Evolutionary conservation across 768 basidiomycete genomes (phyloP).

Genomic region (Hemileccinum impolitum): DNA sequence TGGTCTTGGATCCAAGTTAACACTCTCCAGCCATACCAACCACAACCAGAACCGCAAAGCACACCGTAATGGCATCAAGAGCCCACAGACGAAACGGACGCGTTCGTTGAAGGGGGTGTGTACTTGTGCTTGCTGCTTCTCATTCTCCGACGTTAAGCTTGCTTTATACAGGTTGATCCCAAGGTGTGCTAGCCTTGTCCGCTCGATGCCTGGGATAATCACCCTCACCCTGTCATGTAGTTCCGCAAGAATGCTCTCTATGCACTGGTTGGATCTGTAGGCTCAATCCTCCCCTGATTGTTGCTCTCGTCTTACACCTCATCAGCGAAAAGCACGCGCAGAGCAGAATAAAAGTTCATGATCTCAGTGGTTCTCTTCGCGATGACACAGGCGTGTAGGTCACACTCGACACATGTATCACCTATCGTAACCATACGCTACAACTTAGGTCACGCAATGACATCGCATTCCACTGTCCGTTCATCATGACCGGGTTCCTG

Average conservation of each 20-base stretch:
- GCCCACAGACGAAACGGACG: conserved; percentile 66
- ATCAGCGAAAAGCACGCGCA: conserved; percentile 62
- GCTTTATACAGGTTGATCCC: conserved; percentile 59
- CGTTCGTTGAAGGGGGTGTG: conserved; percentile 90
- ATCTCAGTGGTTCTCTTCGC: conserved; percentile 4
- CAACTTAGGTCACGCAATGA: conserved; percentile 12
- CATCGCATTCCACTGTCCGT: conserved; percentile 5
- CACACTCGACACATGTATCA: conserved; percentile 20
- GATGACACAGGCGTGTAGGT: conserved; percentile 7
- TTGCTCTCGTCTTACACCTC: background rate
- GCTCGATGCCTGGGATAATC: background rate
- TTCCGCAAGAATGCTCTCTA: conserved; percentile 81
- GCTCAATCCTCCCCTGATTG: conserved; percentile 23
- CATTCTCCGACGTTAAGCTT: conserved; percentile 1
- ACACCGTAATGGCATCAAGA: conserved; percentile 96
- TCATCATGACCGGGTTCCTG: conserved; percentile 12
- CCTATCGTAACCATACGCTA: conserved; percentile 19
- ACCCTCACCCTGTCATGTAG: conserved; percentile 35
- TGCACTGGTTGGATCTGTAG: conserved; percentile 72
- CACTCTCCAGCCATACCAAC: conserved; percentile 67
- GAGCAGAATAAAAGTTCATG: conserved; percentile 54
- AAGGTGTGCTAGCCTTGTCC: conserved; percentile 49
- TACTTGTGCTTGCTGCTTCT: conserved; percentile 20
- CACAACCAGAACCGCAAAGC: conserved; percentile 98
- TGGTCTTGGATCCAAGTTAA: conserved; percentile 13